These are phyloP conservation scores for Boletellus sp. DNA, from an alignment of 1,284 basidiomycete genomes.

Conservation along the genomic window DNA sequence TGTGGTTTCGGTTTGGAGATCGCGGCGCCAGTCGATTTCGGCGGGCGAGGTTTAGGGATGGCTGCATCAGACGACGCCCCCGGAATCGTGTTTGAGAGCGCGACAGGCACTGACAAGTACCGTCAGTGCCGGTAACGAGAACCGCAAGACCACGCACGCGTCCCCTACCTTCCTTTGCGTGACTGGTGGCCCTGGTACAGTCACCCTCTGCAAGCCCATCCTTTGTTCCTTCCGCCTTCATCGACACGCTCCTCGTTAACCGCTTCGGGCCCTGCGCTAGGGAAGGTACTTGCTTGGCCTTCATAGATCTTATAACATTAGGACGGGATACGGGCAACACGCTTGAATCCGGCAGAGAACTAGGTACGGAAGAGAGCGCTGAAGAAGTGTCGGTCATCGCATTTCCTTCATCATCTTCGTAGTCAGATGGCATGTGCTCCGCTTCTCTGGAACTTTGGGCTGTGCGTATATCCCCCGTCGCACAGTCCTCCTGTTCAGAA, in stretches of 20 bases:
- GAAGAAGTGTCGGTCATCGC: neutral
- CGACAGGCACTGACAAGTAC: conserved; percentile 1
- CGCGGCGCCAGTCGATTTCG: conserved; percentile 1
- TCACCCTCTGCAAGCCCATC: neutral
- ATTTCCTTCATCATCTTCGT: neutral
- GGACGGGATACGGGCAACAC: neutral
- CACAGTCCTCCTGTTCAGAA: neutral
- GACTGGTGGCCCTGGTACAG: neutral
- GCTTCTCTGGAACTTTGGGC: neutral
- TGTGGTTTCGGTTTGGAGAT: conserved; percentile 8
- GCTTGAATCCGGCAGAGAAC: neutral
- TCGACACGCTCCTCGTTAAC: conserved; percentile 28
- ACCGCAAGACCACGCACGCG: neutral
- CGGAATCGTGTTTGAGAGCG: too few relatives aligned
- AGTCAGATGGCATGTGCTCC: neutral
- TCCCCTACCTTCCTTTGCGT: conserved; percentile 6
- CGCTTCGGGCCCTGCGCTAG: conserved; percentile 14
- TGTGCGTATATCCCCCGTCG: neutral
- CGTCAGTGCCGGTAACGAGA: conserved; percentile 3
- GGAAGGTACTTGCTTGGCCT: conserved; percentile 13
- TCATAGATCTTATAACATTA: conserved; percentile 12
- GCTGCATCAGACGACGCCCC: neutral
- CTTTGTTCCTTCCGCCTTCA: conserved; percentile 20
- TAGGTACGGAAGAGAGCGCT: neutral
- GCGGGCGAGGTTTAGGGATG: conserved; percentile 4